A percentile compares a stretch with the other conserved stretches of the same genome.
Conservation (phyloP, 2,329 filamentous ascomycete genomes). For the Colletotrichum sp. region DNA sequence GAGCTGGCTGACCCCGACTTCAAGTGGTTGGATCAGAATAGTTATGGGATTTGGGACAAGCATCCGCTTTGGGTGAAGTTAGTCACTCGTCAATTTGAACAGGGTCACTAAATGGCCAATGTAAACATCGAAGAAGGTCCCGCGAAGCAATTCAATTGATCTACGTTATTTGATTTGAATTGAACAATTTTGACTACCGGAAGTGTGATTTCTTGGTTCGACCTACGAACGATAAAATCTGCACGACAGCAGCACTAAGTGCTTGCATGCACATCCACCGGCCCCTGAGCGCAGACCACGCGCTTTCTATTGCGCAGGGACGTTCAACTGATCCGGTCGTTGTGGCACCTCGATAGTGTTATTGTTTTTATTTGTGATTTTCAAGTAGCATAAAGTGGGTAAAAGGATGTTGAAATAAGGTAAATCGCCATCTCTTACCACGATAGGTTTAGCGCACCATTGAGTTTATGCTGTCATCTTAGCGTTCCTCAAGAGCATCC, state of each 20-base stretch:
- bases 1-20: constrained; percentile 35
- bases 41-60: constrained; percentile 18
- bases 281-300: not conserved
- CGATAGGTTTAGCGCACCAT: not conserved
- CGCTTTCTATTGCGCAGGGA: not conserved
- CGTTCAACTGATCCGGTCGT: not conserved
- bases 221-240: not conserved
- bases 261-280: not conserved
- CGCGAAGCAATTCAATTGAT: not conserved
- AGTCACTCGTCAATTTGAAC: not conserved
- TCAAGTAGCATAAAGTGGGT: not conserved
- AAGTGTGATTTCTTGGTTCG: not conserved
- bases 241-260: not conserved
- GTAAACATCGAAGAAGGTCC: too few relatives aligned
- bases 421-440: not conserved
- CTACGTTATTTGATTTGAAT: not conserved
- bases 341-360: not conserved
- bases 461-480: not conserved
- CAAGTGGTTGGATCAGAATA: constrained; percentile 35
- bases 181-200: not conserved
- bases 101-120: not conserved
- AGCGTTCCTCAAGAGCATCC: not conserved
- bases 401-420: not conserved
- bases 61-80: constrained; percentile 14
- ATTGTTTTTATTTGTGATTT: not conserved